Evolutionary conservation across 2,329 filamentous ascomycete genomes (phyloP).

Genomic region (Podosphaera xanthii): DNA sequence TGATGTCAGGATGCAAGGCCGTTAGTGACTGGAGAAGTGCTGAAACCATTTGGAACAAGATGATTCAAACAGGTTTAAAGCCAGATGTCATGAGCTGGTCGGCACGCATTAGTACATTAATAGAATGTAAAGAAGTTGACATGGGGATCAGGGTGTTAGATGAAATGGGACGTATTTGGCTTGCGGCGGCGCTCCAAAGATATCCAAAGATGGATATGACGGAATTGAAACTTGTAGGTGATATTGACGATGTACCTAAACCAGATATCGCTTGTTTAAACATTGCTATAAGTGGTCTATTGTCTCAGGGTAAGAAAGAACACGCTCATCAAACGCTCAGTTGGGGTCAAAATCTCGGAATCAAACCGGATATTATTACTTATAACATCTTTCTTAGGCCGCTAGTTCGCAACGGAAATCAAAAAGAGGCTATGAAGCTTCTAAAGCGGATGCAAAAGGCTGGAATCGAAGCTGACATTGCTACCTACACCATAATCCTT

Average conservation of each 20-base stretch:
- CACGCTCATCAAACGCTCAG: constrained; percentile 30
- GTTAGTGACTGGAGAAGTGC: constrained; percentile 35
- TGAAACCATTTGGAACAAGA: constrained; percentile 42
- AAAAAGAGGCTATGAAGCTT: constrained; percentile 26
- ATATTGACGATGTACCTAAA: constrained; percentile 22
- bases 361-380: constrained; percentile 24
- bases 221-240: constrained; percentile 13
- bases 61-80: constrained; percentile 30
- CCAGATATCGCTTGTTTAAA: constrained; percentile 47
- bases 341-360: constrained; percentile 21
- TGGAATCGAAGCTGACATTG: constrained; percentile 34
- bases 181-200: constrained; percentile 8
- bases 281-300: constrained; percentile 40
- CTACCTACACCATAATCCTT: constrained; percentile 52
- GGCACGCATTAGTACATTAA: constrained; percentile 41
- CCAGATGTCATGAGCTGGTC: constrained; percentile 50
- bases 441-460: constrained; percentile 34
- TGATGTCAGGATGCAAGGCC: constrained; percentile 47
- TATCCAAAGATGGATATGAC: constrained; percentile 6
- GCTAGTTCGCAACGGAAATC: constrained; percentile 26
- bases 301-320: constrained; percentile 24
- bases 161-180: constrained; percentile 42
- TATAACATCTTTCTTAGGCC: constrained; percentile 50
- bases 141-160: constrained; percentile 39
- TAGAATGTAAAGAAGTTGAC: constrained; percentile 28